Conservation (phyloP, 768 basidiomycete genomes). For the Russula griseocarnosa region DNA sequence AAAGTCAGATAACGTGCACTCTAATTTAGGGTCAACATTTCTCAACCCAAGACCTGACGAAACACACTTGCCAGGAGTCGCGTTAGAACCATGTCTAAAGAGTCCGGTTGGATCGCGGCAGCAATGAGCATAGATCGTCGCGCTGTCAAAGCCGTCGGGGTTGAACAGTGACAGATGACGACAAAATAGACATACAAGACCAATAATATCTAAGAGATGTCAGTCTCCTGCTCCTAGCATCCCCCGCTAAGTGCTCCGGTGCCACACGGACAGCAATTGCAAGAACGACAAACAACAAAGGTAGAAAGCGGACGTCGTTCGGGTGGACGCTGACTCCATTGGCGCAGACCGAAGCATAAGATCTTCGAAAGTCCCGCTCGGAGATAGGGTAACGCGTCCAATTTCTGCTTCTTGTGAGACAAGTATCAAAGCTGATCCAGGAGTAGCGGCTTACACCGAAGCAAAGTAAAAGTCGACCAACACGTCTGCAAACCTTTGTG, state of each 20-base stretch:
- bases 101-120: slow-evolving; percentile 91
- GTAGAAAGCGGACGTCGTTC: slow-evolving; percentile 78
- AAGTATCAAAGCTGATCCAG: slow-evolving; percentile 12
- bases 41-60: not conserved
- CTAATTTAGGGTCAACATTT: slow-evolving; percentile 36
- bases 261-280: slow-evolving; percentile 84
- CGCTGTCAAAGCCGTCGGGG: slow-evolving; percentile 44
- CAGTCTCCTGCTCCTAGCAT: slow-evolving; percentile 66
- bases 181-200: slow-evolving; percentile 67
- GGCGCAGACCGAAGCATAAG: slow-evolving; percentile 60
- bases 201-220: slow-evolving; percentile 91
- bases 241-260: slow-evolving; percentile 79
- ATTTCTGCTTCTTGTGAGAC: slow-evolving; percentile 50
- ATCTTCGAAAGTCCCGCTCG: slow-evolving; percentile 72
- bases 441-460: slow-evolving; percentile 50
- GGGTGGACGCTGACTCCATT: slow-evolving; percentile 66
- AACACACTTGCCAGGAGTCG: slow-evolving; percentile 59
- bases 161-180: slow-evolving; percentile 22
- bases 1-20: slow-evolving; percentile 67
- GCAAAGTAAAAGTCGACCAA: slow-evolving; percentile 81
- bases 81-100: slow-evolving; percentile 85
- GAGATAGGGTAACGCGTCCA: slow-evolving; percentile 92
- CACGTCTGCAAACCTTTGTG: slow-evolving; percentile 65
- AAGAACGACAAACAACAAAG: slow-evolving; percentile 88
- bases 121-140: slow-evolving; percentile 85